These are phyloP conservation scores for Yarrowia sp. DNA, from an alignment of 805 yeast genomes.

Conservation along the genomic window DNA sequence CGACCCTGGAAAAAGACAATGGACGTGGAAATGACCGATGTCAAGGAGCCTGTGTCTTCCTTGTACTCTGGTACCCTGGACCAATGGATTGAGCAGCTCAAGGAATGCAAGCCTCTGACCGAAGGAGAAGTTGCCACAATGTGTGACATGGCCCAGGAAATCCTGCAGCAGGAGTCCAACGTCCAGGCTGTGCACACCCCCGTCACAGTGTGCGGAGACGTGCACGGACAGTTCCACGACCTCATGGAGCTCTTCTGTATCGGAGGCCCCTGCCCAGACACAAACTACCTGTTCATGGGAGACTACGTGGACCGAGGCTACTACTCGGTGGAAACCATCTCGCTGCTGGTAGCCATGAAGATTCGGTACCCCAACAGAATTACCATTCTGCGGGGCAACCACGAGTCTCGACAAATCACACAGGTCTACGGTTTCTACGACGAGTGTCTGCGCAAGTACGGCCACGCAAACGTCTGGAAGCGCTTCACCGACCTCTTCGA, in stretches of 20 bases:
- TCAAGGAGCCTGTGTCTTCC: conserved; percentile 10
- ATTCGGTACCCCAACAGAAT: conserved; percentile 89
- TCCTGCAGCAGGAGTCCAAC: conserved; percentile 84
- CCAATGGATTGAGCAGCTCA: conserved; percentile 81
- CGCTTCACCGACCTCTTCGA: conserved; percentile 90
- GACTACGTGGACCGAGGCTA: conserved; percentile 92
- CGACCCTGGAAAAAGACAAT: neutral
- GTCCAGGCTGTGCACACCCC: conserved; percentile 95
- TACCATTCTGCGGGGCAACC: conserved; percentile 94
- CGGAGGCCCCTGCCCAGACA: conserved; percentile 94
- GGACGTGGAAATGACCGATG: conserved; percentile 24
- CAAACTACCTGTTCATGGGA: conserved; percentile 81
- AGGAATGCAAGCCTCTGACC: conserved; percentile 75
- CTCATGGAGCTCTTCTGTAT: conserved; percentile 90
- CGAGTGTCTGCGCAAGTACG: conserved; percentile 92
- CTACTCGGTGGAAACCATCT: conserved; percentile 88
- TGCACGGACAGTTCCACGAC: conserved; percentile 96
- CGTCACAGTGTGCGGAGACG: conserved; percentile 95
- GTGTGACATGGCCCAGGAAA: conserved; percentile 89
- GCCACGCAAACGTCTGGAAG: conserved; percentile 92
- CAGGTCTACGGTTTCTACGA: conserved; percentile 97
- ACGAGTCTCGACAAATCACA: conserved; percentile 93
- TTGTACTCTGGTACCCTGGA: conserved; percentile 60
- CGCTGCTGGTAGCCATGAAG: conserved; percentile 90
- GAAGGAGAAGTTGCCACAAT: conserved; percentile 78